Percentiles rank a stretch among this genome's conserved stretches.
phyloP scores from a whole-genome alignment of 768 basidiomycete species.

The Russula lepida region DNA sequence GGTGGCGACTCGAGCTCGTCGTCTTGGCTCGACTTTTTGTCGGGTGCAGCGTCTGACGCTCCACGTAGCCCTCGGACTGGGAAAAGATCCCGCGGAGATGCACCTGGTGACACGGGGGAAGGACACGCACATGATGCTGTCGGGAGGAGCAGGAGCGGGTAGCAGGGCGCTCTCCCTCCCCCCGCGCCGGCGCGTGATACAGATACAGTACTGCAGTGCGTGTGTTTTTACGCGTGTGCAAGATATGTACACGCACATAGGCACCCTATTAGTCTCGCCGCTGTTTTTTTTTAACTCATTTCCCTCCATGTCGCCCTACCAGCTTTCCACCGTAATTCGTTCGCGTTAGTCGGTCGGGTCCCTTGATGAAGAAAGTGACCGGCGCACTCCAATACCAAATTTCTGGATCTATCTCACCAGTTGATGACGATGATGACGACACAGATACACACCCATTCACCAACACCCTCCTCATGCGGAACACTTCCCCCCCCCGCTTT shows the following conservation, averaged over 20 bases:
- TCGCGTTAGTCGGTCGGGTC: neutral
- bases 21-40: slow-evolving; percentile 20
- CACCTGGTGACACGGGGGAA: neutral
- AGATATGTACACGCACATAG: neutral
- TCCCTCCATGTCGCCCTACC: neutral
- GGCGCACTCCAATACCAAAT: neutral
- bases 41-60: slow-evolving; percentile 7
- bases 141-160: neutral
- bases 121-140: neutral
- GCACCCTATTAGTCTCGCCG: neutral
- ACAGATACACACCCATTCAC: neutral
- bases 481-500: neutral
- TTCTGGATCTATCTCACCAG: neutral
- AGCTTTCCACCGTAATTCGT: neutral
- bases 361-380: neutral
- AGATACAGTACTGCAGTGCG: neutral
- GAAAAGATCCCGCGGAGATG: slow-evolving; percentile 16
- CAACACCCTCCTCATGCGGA: neutral
- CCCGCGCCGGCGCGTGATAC: neutral
- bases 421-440: neutral
- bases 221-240: neutral
- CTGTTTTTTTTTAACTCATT: neutral
- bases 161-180: neutral
- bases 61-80: slow-evolving; percentile 11
- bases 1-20: slow-evolving; percentile 4